phyloP scores from a whole-genome alignment of 345 rosid genomes.

The Garcia nutans region DNA sequence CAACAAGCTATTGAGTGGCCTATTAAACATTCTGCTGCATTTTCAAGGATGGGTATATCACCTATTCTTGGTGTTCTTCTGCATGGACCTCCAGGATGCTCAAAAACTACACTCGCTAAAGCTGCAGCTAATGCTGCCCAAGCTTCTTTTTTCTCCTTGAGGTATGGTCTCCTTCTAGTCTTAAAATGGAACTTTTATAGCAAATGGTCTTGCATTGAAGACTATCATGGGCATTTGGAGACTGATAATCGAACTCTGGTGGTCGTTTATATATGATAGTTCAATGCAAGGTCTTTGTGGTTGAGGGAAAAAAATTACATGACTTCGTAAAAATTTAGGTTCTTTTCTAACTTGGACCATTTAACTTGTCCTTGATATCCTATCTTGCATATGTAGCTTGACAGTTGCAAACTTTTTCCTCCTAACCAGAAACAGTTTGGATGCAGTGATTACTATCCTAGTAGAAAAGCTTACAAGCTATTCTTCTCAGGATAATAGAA shows the following conservation, averaged over 20 bases:
- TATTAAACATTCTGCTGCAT: conserved; percentile 70
- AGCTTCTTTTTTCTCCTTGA: conserved; percentile 86
- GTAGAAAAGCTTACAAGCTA: not conserved
- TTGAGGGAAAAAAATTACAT: not conserved
- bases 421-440: not conserved
- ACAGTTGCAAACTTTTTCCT: not conserved
- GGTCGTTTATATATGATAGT: not conserved
- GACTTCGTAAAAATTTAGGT: not conserved
- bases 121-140: conserved; percentile 93
- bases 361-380: not conserved
- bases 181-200: not conserved
- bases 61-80: conserved; percentile 84
- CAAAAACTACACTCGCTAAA: conserved; percentile 96
- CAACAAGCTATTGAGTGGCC: conserved; percentile 97
- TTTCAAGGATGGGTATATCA: conserved; percentile 70
- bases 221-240: not conserved
- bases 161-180: conserved; percentile 38
- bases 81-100: conserved; percentile 99
- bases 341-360: not conserved
- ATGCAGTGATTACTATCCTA: not conserved
- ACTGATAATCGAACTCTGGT: not conserved
- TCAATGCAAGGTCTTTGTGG: not conserved
- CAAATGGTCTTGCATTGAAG: not conserved
- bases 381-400: not conserved
- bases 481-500: not conserved